Percentiles rank a stretch among this genome's conserved stretches.
Conservation (phyloP, 2,329 filamentous ascomycete genomes). For the Kalmusia sp. region DNA sequence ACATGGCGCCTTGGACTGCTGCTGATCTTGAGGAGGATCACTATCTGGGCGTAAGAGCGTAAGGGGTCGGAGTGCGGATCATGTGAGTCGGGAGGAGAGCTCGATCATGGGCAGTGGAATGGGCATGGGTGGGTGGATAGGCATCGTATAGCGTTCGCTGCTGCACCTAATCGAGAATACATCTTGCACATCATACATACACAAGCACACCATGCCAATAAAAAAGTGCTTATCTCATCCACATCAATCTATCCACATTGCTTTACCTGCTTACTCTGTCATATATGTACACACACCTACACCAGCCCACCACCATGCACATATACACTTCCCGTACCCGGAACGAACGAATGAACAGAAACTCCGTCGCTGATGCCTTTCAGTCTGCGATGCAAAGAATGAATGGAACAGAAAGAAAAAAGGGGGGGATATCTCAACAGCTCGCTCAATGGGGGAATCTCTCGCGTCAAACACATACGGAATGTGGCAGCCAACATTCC, state of each 20-base stretch:
- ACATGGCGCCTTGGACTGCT: too few relatives aligned
- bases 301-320: background rate
- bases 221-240: background rate
- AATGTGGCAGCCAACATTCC: background rate
- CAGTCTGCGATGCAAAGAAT: conserved; percentile 1
- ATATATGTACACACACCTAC: background rate
- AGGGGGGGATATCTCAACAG: conserved; percentile 18
- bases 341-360: conserved; percentile 11
- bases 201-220: background rate
- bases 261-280: background rate
- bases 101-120: too few relatives aligned
- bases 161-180: too few relatives aligned
- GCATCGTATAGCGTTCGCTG: too few relatives aligned
- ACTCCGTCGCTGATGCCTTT: conserved; percentile 37
- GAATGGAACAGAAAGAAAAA: background rate
- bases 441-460: background rate
- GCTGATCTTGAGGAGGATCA: too few relatives aligned
- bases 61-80: too few relatives aligned
- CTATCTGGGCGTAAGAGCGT: too few relatives aligned
- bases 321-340: conserved; percentile 1
- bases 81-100: too few relatives aligned
- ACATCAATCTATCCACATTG: background rate
- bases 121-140: too few relatives aligned
- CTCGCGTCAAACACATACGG: background rate
- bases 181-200: too few relatives aligned